phyloP scores from a whole-genome alignment of 768 basidiomycete genomes.

The Mycena filopes region DNA sequence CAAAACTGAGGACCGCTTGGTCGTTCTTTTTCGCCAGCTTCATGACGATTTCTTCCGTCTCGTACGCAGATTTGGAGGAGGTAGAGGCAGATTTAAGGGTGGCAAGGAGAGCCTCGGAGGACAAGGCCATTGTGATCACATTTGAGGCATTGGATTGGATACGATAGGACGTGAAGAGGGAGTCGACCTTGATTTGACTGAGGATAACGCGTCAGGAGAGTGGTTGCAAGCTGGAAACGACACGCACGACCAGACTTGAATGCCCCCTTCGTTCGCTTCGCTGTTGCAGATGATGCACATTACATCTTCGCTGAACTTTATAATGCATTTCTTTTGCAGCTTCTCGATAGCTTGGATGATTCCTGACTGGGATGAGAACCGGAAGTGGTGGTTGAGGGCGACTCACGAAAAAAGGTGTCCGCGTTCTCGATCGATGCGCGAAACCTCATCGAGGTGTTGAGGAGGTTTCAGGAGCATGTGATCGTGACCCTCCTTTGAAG shows the following conservation, averaged over 20 bases:
- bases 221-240: background rate
- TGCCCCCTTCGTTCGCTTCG: slow-evolving; percentile 83
- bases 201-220: slow-evolving; percentile 14
- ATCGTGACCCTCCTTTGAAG: too few relatives aligned
- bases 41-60: slow-evolving; percentile 76
- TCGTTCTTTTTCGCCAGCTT: slow-evolving; percentile 90
- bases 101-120: slow-evolving; percentile 77
- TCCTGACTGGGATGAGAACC: slow-evolving; percentile 51
- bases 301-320: slow-evolving; percentile 78
- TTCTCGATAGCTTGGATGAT: slow-evolving; percentile 87
- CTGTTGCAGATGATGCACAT: slow-evolving; percentile 88
- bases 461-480: background rate
- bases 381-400: background rate
- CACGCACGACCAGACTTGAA: slow-evolving; percentile 81
- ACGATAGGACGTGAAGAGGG: slow-evolving; percentile 80
- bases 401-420: slow-evolving; percentile 63
- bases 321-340: slow-evolving; percentile 84
- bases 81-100: slow-evolving; percentile 75
- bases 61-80: slow-evolving; percentile 55
- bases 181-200: slow-evolving; percentile 72
- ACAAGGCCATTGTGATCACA: slow-evolving; percentile 79
- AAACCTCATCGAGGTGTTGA: slow-evolving; percentile 65
- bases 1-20: slow-evolving; percentile 80
- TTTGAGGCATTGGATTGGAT: slow-evolving; percentile 90
- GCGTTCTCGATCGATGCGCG: slow-evolving; percentile 69